Percentiles rank a stretch among this genome's conserved stretches.
phyloP scores from a whole-genome alignment of 1,284 basidiomycete species.

The Mycosarcoma mackinlayi region DNA sequence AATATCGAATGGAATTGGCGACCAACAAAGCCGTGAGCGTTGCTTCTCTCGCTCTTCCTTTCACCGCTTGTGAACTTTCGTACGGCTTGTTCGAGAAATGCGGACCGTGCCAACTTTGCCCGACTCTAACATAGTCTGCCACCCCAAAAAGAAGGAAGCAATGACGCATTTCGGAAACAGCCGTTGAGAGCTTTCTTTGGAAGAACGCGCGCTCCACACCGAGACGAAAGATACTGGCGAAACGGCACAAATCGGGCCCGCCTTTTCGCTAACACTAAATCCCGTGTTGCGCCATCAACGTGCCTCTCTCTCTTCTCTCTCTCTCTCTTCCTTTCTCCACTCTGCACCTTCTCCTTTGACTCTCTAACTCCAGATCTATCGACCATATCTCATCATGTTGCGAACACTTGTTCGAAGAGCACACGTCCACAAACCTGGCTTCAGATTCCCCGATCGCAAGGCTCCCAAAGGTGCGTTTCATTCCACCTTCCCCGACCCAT shows the following conservation, averaged over 20 bases:
- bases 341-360: background rate
- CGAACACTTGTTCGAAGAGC: slow-evolving; percentile 52
- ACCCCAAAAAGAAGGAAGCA: background rate
- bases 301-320: too few species aligned
- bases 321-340: too few species aligned
- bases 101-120: too few species aligned
- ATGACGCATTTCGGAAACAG: too few species aligned
- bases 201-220: background rate
- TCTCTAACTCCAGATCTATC: background rate
- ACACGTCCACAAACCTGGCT: slow-evolving; percentile 54
- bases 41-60: too few species aligned
- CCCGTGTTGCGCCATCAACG: background rate
- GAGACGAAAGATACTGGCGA: background rate
- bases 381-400: slow-evolving; percentile 42
- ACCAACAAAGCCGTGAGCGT: background rate
- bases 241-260: slow-evolving; percentile 29
- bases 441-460: slow-evolving; percentile 60
- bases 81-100: too few species aligned
- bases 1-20: slow-evolving; percentile 2
- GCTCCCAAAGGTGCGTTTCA: slow-evolving; percentile 48
- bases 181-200: background rate
- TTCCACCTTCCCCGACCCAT: background rate
- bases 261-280: background rate
- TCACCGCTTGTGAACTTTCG: background rate
- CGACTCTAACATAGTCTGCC: background rate